phyloP scores from a whole-genome alignment of 139 green algal species.

The Eudorina sp. region DNA sequence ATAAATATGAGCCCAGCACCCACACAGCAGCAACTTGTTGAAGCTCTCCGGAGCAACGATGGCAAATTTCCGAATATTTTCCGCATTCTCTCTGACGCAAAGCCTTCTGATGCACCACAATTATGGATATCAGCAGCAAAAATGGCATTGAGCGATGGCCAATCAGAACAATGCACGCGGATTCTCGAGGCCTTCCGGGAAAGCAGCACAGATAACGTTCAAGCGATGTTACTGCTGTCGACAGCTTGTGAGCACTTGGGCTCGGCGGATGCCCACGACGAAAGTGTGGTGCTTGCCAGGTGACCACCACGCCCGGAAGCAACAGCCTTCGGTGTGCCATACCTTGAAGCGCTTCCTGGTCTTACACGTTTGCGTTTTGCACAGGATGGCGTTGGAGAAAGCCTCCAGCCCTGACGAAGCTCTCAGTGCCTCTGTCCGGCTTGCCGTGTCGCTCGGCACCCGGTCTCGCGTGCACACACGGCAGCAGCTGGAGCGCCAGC shows the following conservation, averaged over 20 bases:
- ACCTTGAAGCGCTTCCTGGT: background rate
- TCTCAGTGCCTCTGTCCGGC: background rate
- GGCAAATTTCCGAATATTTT: conserved; percentile 16
- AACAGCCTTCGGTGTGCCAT: background rate
- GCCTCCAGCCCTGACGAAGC: background rate
- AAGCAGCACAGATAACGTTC: background rate
- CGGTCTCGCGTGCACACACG: conserved; percentile 15
- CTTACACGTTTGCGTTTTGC: background rate
- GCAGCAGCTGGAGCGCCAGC: conserved; percentile 24
- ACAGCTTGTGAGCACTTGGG: background rate
- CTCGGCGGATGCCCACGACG: background rate
- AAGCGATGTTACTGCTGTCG: background rate
- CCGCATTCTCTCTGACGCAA: background rate
- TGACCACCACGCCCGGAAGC: too few relatives aligned
- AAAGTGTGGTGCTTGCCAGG: conserved; percentile 4
- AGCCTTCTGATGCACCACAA: background rate
- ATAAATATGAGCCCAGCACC: background rate
- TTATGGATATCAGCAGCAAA: conserved; percentile 13
- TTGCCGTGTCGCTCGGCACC: conserved; percentile 24
- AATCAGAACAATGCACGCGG: background rate
- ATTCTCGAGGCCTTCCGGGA: conserved; percentile 11
- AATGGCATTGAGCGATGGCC: background rate
- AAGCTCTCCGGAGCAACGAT: conserved; percentile 12
- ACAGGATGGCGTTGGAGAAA: background rate
- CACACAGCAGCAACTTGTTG: background rate